Base-by-base conservation (phyloP, 1,284 basidiomycete genomes). In the Trametes hirsuta region DNA sequence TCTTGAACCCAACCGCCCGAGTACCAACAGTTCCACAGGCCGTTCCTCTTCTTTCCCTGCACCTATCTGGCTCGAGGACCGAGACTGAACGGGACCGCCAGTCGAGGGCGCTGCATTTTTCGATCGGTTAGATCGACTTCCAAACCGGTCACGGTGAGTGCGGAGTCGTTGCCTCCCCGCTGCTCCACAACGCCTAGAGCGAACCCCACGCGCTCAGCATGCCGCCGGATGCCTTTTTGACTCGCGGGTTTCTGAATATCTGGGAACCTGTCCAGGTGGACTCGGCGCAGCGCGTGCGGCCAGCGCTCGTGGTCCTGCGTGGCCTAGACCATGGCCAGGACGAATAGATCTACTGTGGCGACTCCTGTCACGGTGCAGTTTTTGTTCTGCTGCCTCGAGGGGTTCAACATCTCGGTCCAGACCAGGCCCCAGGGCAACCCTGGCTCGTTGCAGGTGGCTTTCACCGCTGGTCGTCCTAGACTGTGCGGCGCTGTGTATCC, bases 341-440 rank as follows among this genome's bases (percentile, higher is more conserved):
- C 41, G 41, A 50, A 44, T 34, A 30, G 22, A 37, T 22, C 15
- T 51, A 42, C 42, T 51, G 35, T 45, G 25, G 44, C 45, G 45
- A 18, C 44, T 21, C 14, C 18, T 4, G 22, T 35, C 9, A 30
- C 21, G 39, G 41, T 47, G n/a, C 30, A 6, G 25, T 41, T 24
- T 4, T 35, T 30, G 15, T 45, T 11, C 24, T 6, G 35, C 39
- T 18, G 22, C 48, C 25, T 51, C 39, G 24, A 55, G 45, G 25
- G 36, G 6, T 9, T 24, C 34, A 22, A 10, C 36, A 6, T 9
- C 9, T n/a, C 34, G 42, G 24, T 52, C 55, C 56, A 58, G 56
- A 30, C 49, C 56, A 35, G 50, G 55, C 34, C 48, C 22, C 55
- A 41, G 47, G 55, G 30, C 30, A 30, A 30, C 30, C 30, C 30